Conservation (phyloP, 257 asterid genomes). For the Echites panduratus region DNA sequence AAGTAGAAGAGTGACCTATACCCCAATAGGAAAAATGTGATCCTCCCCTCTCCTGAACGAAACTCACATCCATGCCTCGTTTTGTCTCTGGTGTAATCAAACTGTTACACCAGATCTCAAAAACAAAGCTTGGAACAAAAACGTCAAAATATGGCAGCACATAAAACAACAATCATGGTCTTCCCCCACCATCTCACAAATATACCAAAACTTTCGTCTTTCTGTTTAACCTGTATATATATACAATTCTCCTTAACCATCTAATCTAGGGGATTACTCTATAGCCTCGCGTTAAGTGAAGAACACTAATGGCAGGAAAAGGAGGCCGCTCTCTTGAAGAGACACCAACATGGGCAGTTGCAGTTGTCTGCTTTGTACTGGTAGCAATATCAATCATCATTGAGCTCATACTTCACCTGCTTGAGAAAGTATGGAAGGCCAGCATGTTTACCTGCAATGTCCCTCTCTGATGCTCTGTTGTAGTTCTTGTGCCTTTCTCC, state of each 20-base stretch:
- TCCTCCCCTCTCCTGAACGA: background rate
- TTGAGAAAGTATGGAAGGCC: slow-evolving; percentile 39
- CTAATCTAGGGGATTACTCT: no score
- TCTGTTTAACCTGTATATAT: background rate
- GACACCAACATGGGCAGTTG: slow-evolving; percentile 66
- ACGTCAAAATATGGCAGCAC: background rate
- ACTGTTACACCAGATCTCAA: background rate
- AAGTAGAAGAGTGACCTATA: no score
- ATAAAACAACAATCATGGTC: background rate
- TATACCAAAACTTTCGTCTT: background rate
- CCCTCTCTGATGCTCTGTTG: no score
- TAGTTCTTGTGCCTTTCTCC: background rate
- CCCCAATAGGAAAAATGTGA: no score
- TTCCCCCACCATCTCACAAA: background rate
- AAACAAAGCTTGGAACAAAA: background rate
- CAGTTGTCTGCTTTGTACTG: slow-evolving; percentile 47
- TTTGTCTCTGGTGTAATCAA: background rate
- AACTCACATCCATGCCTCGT: background rate
- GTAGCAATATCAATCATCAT: slow-evolving; percentile 44
- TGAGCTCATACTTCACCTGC: slow-evolving; percentile 43
- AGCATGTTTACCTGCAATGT: background rate
- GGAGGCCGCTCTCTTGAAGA: slow-evolving; percentile 40
- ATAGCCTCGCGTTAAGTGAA: background rate
- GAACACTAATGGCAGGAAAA: slow-evolving; percentile 28
- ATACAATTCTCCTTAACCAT: background rate